phyloP scores from a whole-genome alignment of 2,329 filamentous ascomycete genomes.

The Fusarium euwallaceae region DNA sequence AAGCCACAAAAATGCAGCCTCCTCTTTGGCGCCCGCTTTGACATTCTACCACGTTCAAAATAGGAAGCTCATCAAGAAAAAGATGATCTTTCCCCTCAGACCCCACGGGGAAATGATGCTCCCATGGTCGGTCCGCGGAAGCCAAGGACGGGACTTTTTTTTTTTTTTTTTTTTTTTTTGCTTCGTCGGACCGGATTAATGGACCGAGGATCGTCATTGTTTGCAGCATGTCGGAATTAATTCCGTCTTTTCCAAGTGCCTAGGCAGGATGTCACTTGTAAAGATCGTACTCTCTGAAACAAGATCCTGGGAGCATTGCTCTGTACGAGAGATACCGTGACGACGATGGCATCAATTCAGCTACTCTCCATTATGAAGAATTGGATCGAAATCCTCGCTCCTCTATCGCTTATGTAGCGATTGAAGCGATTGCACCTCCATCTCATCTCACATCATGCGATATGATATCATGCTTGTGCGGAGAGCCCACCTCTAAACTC shows the following conservation, averaged over 20 bases:
- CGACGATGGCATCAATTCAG: background rate
- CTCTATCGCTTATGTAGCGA: background rate
- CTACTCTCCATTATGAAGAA: background rate
- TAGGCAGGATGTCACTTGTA: background rate
- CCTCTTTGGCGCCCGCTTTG: background rate
- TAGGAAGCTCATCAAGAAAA: conserved; percentile 8
- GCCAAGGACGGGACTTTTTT: background rate
- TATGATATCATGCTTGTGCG: conserved; percentile 1
- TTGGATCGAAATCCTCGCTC: background rate
- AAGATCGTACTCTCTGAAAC: background rate
- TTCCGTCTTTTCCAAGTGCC: background rate
- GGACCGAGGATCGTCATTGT: conserved; percentile 2
- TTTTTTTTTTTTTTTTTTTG: conserved; percentile 11
- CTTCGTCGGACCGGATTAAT: background rate
- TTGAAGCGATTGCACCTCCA: background rate
- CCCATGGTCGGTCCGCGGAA: background rate
- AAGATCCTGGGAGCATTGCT: background rate
- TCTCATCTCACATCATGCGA: background rate
- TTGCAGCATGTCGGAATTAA: background rate
- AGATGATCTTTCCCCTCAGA: background rate
- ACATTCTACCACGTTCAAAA: conserved; percentile 3
- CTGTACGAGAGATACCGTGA: background rate
- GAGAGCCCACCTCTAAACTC: conserved; percentile 1
- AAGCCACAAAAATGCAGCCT: conserved; percentile 7
- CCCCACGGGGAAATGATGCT: conserved; percentile 7